A percentile compares a stretch with the other conserved stretches of the same genome.
phyloP scores from a whole-genome alignment of 345 rosid species.

The Hirschfeldia incana region DNA sequence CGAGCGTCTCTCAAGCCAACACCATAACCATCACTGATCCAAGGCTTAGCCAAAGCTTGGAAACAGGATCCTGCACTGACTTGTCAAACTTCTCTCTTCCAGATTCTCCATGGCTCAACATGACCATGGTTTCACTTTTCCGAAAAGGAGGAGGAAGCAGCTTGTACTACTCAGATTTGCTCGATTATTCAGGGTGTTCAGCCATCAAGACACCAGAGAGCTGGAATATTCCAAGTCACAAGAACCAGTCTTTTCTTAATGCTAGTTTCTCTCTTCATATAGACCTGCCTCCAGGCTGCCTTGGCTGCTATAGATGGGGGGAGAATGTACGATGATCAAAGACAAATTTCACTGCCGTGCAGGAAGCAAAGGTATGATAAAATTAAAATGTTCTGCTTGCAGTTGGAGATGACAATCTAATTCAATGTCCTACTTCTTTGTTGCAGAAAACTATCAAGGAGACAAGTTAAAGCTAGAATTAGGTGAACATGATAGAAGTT shows the following conservation, averaged over 20 bases:
- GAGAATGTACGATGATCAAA: conserved; percentile 6
- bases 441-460: not conserved
- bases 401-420: not conserved
- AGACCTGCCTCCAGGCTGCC: not conserved
- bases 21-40: conserved; percentile 31
- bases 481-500: conserved; percentile 5
- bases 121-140: not conserved
- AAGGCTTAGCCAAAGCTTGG: conserved; percentile 4
- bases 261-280: conserved; percentile 33
- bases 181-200: conserved; percentile 27
- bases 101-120: conserved; percentile 20
- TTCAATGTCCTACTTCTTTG: not conserved
- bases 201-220: conserved; percentile 26
- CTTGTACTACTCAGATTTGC: not conserved
- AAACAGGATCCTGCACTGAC: conserved; percentile 21
- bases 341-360: conserved; percentile 9
- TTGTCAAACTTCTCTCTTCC: conserved; percentile 39
- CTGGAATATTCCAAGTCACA: not conserved
- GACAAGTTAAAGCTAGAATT: conserved; percentile 2
- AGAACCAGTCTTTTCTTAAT: not conserved
- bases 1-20: conserved; percentile 35
- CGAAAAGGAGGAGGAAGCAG: not conserved
- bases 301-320: not conserved
- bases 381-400: too few species aligned
- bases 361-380: conserved; percentile 14